A percentile compares a stretch with the other conserved stretches of the same genome.
phyloP scores from a whole-genome alignment of 345 rosid genomes.

The Geranium brycei region DNA sequence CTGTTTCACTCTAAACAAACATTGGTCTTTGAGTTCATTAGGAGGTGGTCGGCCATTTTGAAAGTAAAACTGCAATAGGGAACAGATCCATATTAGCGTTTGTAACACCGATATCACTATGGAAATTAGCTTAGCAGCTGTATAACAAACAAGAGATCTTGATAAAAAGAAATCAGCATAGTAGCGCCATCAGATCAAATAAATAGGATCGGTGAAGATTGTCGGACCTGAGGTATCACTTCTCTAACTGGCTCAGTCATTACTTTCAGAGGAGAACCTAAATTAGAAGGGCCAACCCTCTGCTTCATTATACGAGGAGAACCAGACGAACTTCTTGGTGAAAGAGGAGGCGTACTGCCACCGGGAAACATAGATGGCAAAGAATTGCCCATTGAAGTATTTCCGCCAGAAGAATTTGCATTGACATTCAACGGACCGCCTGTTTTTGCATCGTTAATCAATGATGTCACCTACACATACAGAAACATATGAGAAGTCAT shows the following conservation, averaged over 20 bases:
- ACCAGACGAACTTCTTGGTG: constrained; percentile 65
- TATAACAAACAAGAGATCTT: neutral
- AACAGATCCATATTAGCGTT: constrained; percentile 5
- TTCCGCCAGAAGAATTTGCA: constrained; percentile 29
- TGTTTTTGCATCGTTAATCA: constrained; percentile 62
- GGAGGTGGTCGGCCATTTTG: constrained; percentile 68
- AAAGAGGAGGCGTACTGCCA: constrained; percentile 79
- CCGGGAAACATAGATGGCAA: constrained; percentile 72
- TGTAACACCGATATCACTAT: neutral
- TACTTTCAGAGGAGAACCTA: constrained; percentile 63
- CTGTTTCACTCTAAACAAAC: constrained; percentile 39
- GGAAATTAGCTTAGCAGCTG: neutral
- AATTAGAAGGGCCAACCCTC: constrained; percentile 52
- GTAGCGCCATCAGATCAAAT: neutral
- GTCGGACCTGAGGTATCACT: constrained; percentile 76
- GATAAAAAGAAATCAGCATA: neutral
- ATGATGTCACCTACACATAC: constrained; percentile 48
- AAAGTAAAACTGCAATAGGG: constrained; percentile 63
- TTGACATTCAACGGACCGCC: constrained; percentile 37
- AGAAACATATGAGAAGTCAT: neutral
- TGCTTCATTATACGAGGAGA: constrained; percentile 62
- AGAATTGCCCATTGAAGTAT: constrained; percentile 39
- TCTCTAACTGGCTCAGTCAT: constrained; percentile 47
- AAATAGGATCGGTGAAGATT: constrained; percentile 1
- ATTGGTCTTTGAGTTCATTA: constrained; percentile 55